A percentile compares a stretch with the other conserved stretches of the same genome.
These are phyloP conservation scores for Cadophora sp. DNA, from an alignment of 2,329 filamentous ascomycete species.

Conservation along the genomic window DNA sequence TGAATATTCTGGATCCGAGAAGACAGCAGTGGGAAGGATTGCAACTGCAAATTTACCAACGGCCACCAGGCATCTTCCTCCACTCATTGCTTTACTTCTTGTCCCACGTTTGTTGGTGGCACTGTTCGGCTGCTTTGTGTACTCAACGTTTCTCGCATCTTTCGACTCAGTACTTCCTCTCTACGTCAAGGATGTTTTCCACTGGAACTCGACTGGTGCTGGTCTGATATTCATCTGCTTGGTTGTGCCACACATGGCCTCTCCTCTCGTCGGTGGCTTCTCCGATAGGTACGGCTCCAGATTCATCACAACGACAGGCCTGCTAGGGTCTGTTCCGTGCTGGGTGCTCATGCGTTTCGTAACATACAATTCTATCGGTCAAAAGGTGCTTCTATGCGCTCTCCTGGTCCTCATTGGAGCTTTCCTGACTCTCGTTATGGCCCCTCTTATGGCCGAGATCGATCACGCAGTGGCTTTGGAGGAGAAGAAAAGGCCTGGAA, in stretches of 20 bases:
- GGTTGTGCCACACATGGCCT: constrained; percentile 64
- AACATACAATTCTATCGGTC: constrained; percentile 58
- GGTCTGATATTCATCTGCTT: constrained; percentile 65
- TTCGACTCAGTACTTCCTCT: constrained; percentile 63
- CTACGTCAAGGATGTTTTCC: constrained; percentile 59
- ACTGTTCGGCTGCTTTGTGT: constrained; percentile 51
- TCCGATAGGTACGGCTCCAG: constrained; percentile 62
- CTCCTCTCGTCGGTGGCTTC: constrained; percentile 60
- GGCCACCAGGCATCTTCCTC: constrained; percentile 32
- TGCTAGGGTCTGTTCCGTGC: constrained; percentile 62
- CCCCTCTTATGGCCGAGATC: constrained; percentile 75
- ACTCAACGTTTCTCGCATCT: constrained; percentile 56
- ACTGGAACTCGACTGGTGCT: constrained; percentile 60
- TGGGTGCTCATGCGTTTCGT: constrained; percentile 71
- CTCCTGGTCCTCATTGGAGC: constrained; percentile 66
- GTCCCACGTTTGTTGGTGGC: constrained; percentile 50
- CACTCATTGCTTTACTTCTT: constrained; percentile 48
- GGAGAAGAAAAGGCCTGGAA: constrained; percentile 52
- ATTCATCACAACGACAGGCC: constrained; percentile 64
- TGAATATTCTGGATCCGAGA: constrained; percentile 9
- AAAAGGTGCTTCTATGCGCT: constrained; percentile 71
- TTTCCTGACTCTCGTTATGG: constrained; percentile 63
- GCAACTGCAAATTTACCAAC: background rate
- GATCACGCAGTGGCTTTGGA: constrained; percentile 55
- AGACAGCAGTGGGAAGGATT: background rate